These are phyloP conservation scores for Jackrogersella multiformis DNA, from an alignment of 495 filamentous ascomycete genomes.

Conservation along the genomic window DNA sequence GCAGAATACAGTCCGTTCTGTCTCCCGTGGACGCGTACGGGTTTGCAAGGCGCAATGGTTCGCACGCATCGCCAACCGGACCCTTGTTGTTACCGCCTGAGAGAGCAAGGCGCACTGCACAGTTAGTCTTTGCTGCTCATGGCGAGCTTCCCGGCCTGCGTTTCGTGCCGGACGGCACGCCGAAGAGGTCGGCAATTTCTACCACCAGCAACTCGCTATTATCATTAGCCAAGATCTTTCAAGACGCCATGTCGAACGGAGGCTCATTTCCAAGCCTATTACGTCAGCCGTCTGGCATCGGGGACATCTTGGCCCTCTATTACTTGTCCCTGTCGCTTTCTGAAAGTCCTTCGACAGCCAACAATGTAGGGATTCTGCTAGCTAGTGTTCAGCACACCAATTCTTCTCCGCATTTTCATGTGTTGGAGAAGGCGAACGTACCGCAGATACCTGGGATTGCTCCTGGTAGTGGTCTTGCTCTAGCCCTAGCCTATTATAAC, in stretches of 20 bases:
- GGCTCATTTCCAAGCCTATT: slow-evolving; percentile 67
- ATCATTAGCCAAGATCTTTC: slow-evolving; percentile 96
- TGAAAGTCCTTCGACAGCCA: slow-evolving; percentile 96
- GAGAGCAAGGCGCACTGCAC: slow-evolving; percentile 82
- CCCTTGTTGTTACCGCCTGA: slow-evolving; percentile 84
- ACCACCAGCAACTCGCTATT: slow-evolving; percentile 96
- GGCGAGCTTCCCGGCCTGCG: slow-evolving; percentile 87
- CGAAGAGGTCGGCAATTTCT: slow-evolving; percentile 83
- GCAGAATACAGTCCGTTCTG: slow-evolving; percentile 80
- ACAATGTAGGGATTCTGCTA: slow-evolving; percentile 97
- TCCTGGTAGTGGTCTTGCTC: slow-evolving; percentile 84
- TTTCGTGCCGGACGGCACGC: slow-evolving; percentile 74
- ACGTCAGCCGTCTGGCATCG: slow-evolving; percentile 74
- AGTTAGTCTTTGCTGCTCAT: slow-evolving; percentile 79
- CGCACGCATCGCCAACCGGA: slow-evolving; percentile 25
- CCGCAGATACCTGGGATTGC: slow-evolving; percentile 79
- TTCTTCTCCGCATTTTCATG: slow-evolving; percentile 50
- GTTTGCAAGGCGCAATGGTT: slow-evolving; percentile 39
- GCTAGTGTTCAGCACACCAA: slow-evolving; percentile 87
- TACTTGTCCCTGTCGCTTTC: slow-evolving; percentile 95
- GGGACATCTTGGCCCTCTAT: slow-evolving; percentile 94
- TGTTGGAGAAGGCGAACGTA: slow-evolving; percentile 38
- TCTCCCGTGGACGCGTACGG: slow-evolving; percentile 49
- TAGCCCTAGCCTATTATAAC: slow-evolving; percentile 94
- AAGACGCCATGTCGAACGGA: slow-evolving; percentile 94